Evolutionary conservation across 345 rosid species (phyloP).

Genomic region (Lumnitzera littorea): DNA sequence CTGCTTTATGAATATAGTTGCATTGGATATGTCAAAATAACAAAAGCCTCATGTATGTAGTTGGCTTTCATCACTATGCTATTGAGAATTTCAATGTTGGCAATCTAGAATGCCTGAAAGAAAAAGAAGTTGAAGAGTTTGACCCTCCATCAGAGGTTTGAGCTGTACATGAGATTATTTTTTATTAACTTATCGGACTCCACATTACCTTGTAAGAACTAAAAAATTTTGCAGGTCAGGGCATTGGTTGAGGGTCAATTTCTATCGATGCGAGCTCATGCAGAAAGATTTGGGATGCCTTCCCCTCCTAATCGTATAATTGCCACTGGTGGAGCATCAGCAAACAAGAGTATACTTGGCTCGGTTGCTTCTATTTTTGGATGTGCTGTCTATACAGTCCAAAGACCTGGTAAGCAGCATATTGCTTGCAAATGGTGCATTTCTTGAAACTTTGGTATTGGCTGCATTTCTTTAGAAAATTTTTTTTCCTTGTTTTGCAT

Average conservation of each 20-base stretch:
- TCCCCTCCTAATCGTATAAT: conserved; percentile 77
- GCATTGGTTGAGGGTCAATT: conserved; percentile 87
- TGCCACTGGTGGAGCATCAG: conserved; percentile 91
- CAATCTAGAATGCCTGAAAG: conserved; percentile 36
- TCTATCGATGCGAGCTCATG: conserved; percentile 80
- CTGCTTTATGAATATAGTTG: neutral
- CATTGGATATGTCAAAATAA: neutral
- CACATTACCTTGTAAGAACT: neutral
- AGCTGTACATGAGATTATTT: neutral
- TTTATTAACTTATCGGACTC: too few relatives aligned
- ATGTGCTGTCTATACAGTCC: conserved; percentile 72
- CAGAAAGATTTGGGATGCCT: conserved; percentile 90
- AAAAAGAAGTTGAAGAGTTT: conserved; percentile 57
- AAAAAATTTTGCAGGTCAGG: conserved; percentile 43
- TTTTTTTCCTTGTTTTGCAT: too few relatives aligned
- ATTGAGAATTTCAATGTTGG: conserved; percentile 49
- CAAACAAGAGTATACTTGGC: conserved; percentile 59
- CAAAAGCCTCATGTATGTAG: conserved; percentile 24
- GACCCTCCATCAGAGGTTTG: conserved; percentile 88
- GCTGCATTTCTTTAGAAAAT: too few relatives aligned
- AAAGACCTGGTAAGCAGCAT: conserved; percentile 56
- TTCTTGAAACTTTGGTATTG: too few relatives aligned
- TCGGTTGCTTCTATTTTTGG: conserved; percentile 66
- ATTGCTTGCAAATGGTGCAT: neutral
- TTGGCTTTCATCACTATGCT: conserved; percentile 70